Percentiles rank a stretch among this genome's conserved stretches.
Evolutionary conservation across 2,329 filamentous ascomycete species (phyloP).

Genomic region (Aspergillus fijiensis): DNA sequence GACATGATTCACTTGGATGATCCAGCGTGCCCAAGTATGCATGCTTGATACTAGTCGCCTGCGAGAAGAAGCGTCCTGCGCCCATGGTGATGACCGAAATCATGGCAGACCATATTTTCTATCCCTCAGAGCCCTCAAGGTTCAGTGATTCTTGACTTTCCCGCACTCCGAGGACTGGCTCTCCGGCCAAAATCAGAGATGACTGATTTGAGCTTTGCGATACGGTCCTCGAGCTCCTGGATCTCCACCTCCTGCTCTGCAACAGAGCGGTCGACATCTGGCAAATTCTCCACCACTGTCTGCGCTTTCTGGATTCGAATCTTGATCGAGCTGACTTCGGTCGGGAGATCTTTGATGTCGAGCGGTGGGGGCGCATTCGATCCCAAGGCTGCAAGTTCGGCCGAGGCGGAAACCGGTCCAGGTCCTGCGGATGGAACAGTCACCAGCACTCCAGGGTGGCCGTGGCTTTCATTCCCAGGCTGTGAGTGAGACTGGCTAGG

Average conservation of each 20-base stretch:
- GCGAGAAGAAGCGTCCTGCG: background rate
- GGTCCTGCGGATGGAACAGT: conserved; percentile 30
- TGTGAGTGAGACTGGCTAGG: conserved; percentile 22
- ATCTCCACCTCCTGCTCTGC: conserved; percentile 48
- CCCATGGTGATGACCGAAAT: background rate
- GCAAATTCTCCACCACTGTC: conserved; percentile 44
- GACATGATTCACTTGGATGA: background rate
- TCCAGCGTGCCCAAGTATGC: background rate
- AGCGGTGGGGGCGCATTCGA: conserved; percentile 46
- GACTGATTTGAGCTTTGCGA: conserved; percentile 40
- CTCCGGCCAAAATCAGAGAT: conserved; percentile 43
- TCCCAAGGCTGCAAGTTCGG: conserved; percentile 26
- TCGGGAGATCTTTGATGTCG: conserved; percentile 73
- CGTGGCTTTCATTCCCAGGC: conserved; percentile 28
- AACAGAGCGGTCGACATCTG: conserved; percentile 46
- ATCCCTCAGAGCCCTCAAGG: background rate
- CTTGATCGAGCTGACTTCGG: conserved; percentile 75
- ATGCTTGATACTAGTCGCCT: background rate
- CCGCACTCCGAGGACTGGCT: conserved; percentile 16
- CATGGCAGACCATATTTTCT: background rate
- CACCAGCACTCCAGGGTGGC: conserved; percentile 25
- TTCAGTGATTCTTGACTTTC: conserved; percentile 7
- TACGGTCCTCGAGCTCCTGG: conserved; percentile 40
- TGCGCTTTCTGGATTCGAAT: conserved; percentile 80
- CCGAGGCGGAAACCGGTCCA: conserved; percentile 25